A percentile compares a stretch with the other conserved stretches of the same genome.
Conservation (phyloP, 345 rosid species). For the Moringa oleifera region DNA sequence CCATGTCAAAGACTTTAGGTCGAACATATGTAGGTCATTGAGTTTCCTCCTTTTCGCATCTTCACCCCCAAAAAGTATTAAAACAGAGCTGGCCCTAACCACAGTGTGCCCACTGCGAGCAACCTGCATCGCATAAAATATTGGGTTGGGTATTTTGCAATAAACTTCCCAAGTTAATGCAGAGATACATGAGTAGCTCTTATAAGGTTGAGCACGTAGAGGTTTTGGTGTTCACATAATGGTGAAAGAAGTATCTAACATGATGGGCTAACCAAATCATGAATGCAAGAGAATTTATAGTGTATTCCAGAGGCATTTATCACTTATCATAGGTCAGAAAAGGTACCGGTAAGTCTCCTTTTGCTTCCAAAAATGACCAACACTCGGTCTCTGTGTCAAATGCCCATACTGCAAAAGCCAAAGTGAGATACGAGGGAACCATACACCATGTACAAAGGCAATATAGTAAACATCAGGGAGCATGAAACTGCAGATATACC, state of each 20-base stretch:
- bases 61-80: constrained; percentile 92
- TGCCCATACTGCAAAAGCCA: constrained; percentile 67
- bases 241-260: too few species aligned
- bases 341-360: constrained; percentile 89
- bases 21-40: constrained; percentile 94
- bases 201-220: neutral
- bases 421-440: constrained; percentile 15
- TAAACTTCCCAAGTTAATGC: too few species aligned
- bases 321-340: neutral
- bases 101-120: constrained; percentile 92
- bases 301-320: neutral
- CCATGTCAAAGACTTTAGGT: constrained; percentile 92
- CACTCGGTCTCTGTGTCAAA: constrained; percentile 85
- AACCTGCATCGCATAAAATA: constrained; percentile 41
- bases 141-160: constrained; percentile 3
- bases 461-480: neutral
- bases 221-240: too few species aligned
- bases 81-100: constrained; percentile 71
- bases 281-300: neutral
- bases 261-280: neutral
- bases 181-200: neutral
- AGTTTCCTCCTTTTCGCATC: constrained; percentile 85
- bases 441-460: neutral
- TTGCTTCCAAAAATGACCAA: constrained; percentile 92
- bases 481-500: constrained; percentile 35